Conservation (phyloP, 805 yeast species). For the Nakazawaea molendinolei region DNA sequence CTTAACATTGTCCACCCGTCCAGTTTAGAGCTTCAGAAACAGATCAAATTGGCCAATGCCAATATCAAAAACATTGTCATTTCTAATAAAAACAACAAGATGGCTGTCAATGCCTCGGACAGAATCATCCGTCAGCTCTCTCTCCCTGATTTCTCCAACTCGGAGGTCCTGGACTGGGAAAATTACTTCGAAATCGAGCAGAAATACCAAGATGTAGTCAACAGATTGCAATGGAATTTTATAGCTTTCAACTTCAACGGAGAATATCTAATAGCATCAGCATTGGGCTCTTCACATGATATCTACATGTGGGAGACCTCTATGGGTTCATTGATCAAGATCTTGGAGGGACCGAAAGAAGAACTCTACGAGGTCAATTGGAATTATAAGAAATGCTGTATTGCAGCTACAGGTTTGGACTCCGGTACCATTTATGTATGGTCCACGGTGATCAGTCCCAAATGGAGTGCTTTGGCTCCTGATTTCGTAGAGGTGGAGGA, state of each 20-base stretch:
- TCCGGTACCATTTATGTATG: slow-evolving; percentile 77
- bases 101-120: slow-evolving; percentile 76
- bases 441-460: slow-evolving; percentile 78
- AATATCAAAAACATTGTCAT: slow-evolving; percentile 64
- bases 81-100: slow-evolving; percentile 49
- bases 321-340: slow-evolving; percentile 82
- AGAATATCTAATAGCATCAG: slow-evolving; percentile 84
- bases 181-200: slow-evolving; percentile 66
- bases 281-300: slow-evolving; percentile 84
- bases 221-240: slow-evolving; percentile 82
- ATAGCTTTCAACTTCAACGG: slow-evolving; percentile 67
- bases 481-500: slow-evolving; percentile 94
- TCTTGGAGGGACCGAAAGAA: slow-evolving; percentile 85
- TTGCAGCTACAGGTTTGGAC: slow-evolving; percentile 82
- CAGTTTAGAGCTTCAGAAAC: slow-evolving; percentile 30
- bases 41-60: slow-evolving; percentile 55
- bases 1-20: slow-evolving; percentile 40
- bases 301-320: slow-evolving; percentile 89
- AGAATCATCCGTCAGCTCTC: slow-evolving; percentile 61
- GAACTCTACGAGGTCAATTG: slow-evolving; percentile 83
- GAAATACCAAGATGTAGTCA: slow-evolving; percentile 85
- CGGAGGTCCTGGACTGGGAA: slow-evolving; percentile 13
- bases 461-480: slow-evolving; percentile 96
- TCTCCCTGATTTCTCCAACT: slow-evolving; percentile 33
- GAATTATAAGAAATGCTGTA: slow-evolving; percentile 68